phyloP scores from a whole-genome alignment of 2,329 filamentous ascomycete species.

The Botrytis aclada region DNA sequence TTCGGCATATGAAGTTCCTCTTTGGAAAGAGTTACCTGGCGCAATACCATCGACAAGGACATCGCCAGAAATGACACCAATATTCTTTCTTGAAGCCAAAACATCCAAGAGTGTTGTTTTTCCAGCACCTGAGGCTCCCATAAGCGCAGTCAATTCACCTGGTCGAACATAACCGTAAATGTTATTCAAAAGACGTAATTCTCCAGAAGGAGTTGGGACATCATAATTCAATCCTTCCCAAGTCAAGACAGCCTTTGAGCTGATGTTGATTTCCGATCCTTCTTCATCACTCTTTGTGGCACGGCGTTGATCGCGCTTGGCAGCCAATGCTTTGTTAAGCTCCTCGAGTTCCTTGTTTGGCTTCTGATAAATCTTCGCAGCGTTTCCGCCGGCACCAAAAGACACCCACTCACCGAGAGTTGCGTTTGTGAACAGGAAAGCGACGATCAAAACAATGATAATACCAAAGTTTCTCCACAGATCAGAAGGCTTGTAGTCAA shows the following conservation, averaged over 20 bases:
- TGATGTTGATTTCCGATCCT: conserved; percentile 49
- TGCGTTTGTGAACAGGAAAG: conserved; percentile 73
- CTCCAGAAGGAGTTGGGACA: conserved; percentile 50
- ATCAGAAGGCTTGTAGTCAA: conserved; percentile 52
- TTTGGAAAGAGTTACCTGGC: conserved; percentile 58
- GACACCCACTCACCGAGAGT: conserved; percentile 75
- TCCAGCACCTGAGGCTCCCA: conserved; percentile 61
- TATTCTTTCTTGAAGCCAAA: conserved; percentile 60
- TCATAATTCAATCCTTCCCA: conserved; percentile 85
- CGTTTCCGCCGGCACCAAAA: conserved; percentile 76
- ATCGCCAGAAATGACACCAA: conserved; percentile 61
- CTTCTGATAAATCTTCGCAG: conserved; percentile 72
- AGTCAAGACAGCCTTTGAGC: conserved; percentile 68
- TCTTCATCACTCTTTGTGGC: conserved; percentile 44
- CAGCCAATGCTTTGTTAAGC: conserved; percentile 60
- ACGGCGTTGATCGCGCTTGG: conserved; percentile 57
- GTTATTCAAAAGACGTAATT: conserved; percentile 52
- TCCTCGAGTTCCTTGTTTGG: conserved; percentile 64
- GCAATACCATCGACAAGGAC: conserved; percentile 59
- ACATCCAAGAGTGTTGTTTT: conserved; percentile 67
- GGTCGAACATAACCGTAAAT: conserved; percentile 61
- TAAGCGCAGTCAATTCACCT: conserved; percentile 59
- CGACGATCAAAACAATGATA: conserved; percentile 68
- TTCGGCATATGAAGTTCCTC: conserved; percentile 63
- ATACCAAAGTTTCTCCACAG: conserved; percentile 62